phyloP scores from a whole-genome alignment of 441 rosid genomes.

The Aquilaria agallochum region DNA sequence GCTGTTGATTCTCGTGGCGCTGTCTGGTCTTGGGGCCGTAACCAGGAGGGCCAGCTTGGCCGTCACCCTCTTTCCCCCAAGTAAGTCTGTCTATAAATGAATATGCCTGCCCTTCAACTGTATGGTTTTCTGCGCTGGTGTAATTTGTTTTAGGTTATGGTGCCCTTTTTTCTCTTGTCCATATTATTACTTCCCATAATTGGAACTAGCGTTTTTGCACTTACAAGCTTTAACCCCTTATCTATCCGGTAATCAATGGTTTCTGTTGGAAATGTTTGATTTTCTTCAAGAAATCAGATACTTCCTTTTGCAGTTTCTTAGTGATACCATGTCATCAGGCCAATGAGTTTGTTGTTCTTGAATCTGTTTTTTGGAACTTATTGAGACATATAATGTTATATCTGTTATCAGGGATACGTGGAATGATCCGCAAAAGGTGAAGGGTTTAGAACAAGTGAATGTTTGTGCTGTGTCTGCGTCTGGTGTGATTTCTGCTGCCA shows the following conservation, averaged over 20 bases:
- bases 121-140: background rate
- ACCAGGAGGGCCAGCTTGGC: conserved; percentile 81
- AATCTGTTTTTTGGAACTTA: background rate
- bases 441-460: conserved; percentile 51
- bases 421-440: conserved; percentile 68
- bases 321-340: too few species aligned
- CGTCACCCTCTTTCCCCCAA: conserved; percentile 33
- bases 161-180: background rate
- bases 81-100: conserved; percentile 16
- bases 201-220: too few species aligned
- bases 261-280: too few species aligned
- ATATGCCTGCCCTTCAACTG: background rate
- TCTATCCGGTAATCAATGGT: too few species aligned
- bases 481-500: conserved; percentile 78
- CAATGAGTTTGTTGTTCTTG: background rate
- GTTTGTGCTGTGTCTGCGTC: conserved; percentile 74
- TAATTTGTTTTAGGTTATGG: background rate
- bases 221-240: too few species aligned
- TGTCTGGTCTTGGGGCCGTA: conserved; percentile 94
- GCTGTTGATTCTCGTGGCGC: conserved; percentile 71
- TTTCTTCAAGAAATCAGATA: too few species aligned
- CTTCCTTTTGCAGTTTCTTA: too few species aligned
- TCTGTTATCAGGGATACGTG: conserved; percentile 35
- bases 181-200: background rate
- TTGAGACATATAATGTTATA: conserved; percentile 5